Evolutionary conservation across 495 filamentous ascomycete species (phyloP).

Genomic region (Xylaria intraflava): DNA sequence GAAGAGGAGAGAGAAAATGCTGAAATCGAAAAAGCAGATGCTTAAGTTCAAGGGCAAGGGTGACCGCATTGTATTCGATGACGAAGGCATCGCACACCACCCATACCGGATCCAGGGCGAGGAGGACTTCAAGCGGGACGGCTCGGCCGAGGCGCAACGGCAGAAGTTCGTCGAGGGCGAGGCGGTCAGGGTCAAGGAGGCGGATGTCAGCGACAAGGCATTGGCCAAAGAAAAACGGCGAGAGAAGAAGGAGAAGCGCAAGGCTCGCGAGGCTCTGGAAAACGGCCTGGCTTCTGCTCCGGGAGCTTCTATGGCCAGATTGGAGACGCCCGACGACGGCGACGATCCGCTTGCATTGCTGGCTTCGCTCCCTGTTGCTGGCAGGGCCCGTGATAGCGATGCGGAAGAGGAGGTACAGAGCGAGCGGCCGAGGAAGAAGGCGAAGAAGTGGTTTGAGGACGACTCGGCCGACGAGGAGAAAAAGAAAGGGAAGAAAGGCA

Average conservation of each 20-base stretch:
- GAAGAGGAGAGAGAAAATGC: conserved; percentile 84
- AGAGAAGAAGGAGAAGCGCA: conserved; percentile 83
- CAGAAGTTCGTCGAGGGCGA: conserved; percentile 70
- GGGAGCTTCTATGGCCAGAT: conserved; percentile 22
- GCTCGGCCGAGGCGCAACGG: conserved; percentile 67
- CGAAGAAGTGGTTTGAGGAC: conserved; percentile 35
- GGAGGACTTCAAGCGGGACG: conserved; percentile 64
- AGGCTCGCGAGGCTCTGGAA: conserved; percentile 61
- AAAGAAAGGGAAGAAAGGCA: conserved; percentile 41
- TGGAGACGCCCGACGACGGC: conserved; percentile 23
- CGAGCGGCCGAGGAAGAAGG: conserved; percentile 31
- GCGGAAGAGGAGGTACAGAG: conserved; percentile 33
- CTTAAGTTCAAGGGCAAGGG: conserved; percentile 80
- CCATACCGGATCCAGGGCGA: conserved; percentile 85
- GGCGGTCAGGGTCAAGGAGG: conserved; percentile 60
- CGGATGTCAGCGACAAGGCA: conserved; percentile 77
- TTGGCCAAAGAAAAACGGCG: conserved; percentile 69
- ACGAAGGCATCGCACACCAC: conserved; percentile 76
- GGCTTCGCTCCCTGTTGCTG: conserved; percentile 43
- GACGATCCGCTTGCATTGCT: conserved; percentile 47
- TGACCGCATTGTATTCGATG: conserved; percentile 82
- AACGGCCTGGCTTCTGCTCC: conserved; percentile 38
- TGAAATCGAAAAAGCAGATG: conserved; percentile 90
- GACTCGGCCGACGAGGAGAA: conserved; percentile 39
- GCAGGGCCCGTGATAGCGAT: conserved; percentile 20